Evolutionary conservation across 1,139 yeast species (phyloP), one percentile per base, ranked within the genome.

Genomic region (Pichia sp.): DNA sequence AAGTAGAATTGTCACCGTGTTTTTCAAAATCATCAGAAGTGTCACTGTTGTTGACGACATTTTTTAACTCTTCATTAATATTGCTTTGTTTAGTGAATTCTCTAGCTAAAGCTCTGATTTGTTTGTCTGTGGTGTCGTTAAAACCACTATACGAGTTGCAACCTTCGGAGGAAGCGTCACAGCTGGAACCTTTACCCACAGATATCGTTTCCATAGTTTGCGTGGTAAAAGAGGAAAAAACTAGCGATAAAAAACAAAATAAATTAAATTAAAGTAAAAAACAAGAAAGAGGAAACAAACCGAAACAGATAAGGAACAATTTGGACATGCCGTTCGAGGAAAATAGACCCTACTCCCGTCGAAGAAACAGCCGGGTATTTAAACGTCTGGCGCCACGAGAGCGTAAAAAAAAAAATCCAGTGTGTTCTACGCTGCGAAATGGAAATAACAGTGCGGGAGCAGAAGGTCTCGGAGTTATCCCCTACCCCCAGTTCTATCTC

Each of bases 61-160:
- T n/a, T n/a, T n/a, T n/a, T n/a, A n/a, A n/a, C n/a, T 9, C n/a
- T 47, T 19, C 31, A 37, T 40, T 38, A 33, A 41, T 22, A 27
- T 20, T 27, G 35, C 53, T 49, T 24, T 47, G 49, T 38, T 54
- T 53, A 25, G 74, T 66, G 63, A 62, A 72, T 67, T 45, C 77
- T 70, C 62, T 68, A 51, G 93, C 94, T 68, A 84, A 33, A 68
- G 78, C 65, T 67, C 76, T 48, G 76, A 80, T 60, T 35, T 63
- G 48, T 5, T 53, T 44, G 23, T 61, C 64, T 4, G 64, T 59
- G 2, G 46, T 36, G 1, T 48, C 49, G 42, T 61, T 63, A 47
- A 66, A 69, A 1, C 77, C 77, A 6, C 61, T 57, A 50, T 70
- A 72, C 3, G 46, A 31, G 11, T n/a, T 14, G 21, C 29, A 31